Percentiles rank a stretch among this genome's conserved stretches.
phyloP scores from a whole-genome alignment of 73 alveolate genomes.

The Tetrahymena malaccensis region DNA sequence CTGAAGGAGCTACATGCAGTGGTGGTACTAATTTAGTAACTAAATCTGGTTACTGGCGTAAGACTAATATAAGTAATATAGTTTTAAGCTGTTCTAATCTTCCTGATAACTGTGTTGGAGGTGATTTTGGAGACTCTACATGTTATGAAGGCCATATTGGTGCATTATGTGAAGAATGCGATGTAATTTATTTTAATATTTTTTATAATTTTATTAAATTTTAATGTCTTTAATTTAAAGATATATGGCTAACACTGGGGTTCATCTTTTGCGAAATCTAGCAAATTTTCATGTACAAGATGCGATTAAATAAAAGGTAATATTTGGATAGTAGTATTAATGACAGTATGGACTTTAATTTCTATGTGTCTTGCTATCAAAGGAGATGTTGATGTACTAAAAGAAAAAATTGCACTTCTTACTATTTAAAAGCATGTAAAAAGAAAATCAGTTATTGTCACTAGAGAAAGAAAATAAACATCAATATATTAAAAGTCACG shows the following conservation, averaged over 20 bases:
- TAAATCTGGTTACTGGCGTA: conserved; percentile 49
- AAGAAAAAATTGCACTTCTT: neutral
- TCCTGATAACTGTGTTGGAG: conserved; percentile 13
- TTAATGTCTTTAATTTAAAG: neutral
- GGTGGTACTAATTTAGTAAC: conserved; percentile 32
- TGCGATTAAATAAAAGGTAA: neutral
- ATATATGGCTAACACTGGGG: neutral
- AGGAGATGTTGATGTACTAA: neutral
- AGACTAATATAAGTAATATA: conserved; percentile 7
- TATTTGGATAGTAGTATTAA: neutral
- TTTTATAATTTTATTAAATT: no score
- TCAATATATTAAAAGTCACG: neutral
- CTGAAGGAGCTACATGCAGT: conserved; percentile 24
- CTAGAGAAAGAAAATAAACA: neutral
- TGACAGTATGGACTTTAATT: conserved; percentile 24
- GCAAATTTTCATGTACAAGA: neutral
- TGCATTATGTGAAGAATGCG: conserved; percentile 34
- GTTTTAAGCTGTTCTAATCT: neutral
- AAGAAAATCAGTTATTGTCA: neutral
- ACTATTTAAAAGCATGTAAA: neutral
- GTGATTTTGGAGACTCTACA: neutral
- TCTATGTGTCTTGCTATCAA: conserved; percentile 4
- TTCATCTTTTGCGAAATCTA: neutral
- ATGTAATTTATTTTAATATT: neutral
- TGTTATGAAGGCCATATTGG: conserved; percentile 27